phyloP scores from a whole-genome alignment of 2,329 filamentous ascomycete genomes.

The Passalora sequoiae region DNA sequence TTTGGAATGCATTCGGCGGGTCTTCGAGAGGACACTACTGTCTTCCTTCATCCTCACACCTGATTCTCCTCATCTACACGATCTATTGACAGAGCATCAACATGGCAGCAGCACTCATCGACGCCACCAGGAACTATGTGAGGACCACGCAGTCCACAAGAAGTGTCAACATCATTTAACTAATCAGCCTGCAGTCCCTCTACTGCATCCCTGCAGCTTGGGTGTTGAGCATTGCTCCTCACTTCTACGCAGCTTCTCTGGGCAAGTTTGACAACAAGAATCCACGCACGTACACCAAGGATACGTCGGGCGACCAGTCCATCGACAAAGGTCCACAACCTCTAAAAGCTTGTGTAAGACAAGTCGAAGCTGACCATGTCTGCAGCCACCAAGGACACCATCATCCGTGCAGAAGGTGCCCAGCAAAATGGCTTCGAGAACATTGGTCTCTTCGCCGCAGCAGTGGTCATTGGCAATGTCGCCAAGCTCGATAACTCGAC shows the following conservation, averaged over 20 bases:
- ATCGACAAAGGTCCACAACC: constrained; percentile 15
- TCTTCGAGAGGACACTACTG: too few species aligned
- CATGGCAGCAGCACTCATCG: constrained; percentile 2
- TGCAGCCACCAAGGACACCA: constrained; percentile 31
- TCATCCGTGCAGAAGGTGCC: constrained; percentile 37
- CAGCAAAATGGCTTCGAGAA: constrained; percentile 39
- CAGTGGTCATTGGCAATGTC: constrained; percentile 37
- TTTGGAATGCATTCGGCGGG: background rate
- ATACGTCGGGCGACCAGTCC: constrained; percentile 10
- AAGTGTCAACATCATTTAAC: background rate
- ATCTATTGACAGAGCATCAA: background rate
- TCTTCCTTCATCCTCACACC: too few species aligned
- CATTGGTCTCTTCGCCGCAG: constrained; percentile 37
- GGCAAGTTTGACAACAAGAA: constrained; percentile 17
- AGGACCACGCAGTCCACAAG: too few species aligned
- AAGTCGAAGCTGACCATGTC: background rate
- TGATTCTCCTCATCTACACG: too few species aligned
- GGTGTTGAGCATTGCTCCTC: constrained; percentile 33
- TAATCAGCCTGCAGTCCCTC: constrained; percentile 16
- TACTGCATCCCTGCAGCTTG: constrained; percentile 31
- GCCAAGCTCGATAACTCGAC: constrained; percentile 30
- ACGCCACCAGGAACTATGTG: constrained; percentile 4
- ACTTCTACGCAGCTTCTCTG: constrained; percentile 30
- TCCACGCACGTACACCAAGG: constrained; percentile 14
- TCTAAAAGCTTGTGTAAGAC: too few species aligned